Evolutionary conservation across 192 early-diverging fungal genomes (phyloP), one percentile per base, ranked within the genome.

Genomic region (Dissophora ornata): DNA sequence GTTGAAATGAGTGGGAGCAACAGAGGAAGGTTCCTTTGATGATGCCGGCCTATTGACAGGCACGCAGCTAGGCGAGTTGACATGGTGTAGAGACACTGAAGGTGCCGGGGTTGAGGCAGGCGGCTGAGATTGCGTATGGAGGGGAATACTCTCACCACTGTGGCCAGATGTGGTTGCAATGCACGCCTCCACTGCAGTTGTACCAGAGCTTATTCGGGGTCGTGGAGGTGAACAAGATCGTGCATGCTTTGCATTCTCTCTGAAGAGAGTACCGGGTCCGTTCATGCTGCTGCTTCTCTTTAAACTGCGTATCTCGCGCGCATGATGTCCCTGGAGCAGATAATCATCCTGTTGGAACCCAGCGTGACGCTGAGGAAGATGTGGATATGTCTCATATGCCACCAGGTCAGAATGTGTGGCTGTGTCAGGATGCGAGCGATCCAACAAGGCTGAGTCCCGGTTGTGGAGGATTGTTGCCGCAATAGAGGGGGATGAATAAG

Each of bases 281-380:
- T 22, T 38, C 53, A 67, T 57, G 5, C 64, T 67, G 19, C 64
- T 67, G 33, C 44, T 67, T 10, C 64, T 26, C n/a, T 67, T 67
- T 8, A 52, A 42, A 33, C 22, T 48, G 32, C 64, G 52, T 1
- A 28, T 58, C n/a, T 8, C 1, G 3, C 4, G 52, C 13, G 19
- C 49, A 28, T 3, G 53, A 30, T 19, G 19, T 38, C 15, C 18
- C 6, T 1, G 33, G 3, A 34, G 6, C 26, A 38, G 22, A 24
- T 9, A 38, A 9, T 55, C 53, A 3, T 33, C 51, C 34, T 55
- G 53, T 28, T 34, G 53, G 18, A 55, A 55, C 8, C 29, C 50
- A 19, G 18, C 53, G 38, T 40, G 32, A 8, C 34, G 16, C 28
- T 19, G 33, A 38, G 44, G 18, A n/a, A 18, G n/a, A 16, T 55